Percentiles rank a stretch among this genome's conserved stretches.
Evolutionary conservation across 163 green algal genomes (phyloP).

Genomic region (Smithsoniella earleae): DNA sequence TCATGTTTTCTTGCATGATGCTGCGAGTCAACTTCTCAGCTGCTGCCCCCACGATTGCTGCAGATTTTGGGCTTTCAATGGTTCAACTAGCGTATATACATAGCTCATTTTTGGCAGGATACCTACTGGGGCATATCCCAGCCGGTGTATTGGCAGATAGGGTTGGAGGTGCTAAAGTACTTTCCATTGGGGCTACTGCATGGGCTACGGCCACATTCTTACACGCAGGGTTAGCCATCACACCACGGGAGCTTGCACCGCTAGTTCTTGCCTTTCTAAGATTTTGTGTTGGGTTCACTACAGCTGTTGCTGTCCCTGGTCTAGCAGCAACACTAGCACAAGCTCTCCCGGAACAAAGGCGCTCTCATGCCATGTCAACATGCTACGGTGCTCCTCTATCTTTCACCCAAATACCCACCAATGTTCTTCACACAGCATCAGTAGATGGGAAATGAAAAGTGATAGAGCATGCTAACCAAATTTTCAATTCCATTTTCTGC

Average conservation of each 20-base stretch:
- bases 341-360: constrained; percentile 3
- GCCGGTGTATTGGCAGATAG: constrained; percentile 50
- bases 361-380: constrained; percentile 13
- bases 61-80: background rate
- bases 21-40: constrained; percentile 22
- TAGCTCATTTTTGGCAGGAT: constrained; percentile 49
- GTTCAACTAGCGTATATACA: constrained; percentile 25
- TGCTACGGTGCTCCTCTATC: background rate
- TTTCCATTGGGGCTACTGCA: constrained; percentile 44
- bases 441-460: too few species aligned
- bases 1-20: constrained; percentile 19
- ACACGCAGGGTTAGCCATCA: background rate
- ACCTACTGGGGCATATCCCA: constrained; percentile 60
- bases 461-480: background rate
- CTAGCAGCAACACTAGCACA: constrained; percentile 13
- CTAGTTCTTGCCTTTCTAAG: constrained; percentile 6
- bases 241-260: background rate
- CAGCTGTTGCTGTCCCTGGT: background rate
- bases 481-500: background rate
- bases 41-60: background rate
- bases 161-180: constrained; percentile 41
- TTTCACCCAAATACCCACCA: too few species aligned
- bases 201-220: constrained; percentile 46
- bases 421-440: background rate
- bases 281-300: background rate